Percentiles rank a stretch among this genome's conserved stretches.
These are phyloP conservation scores for Otatea glauca DNA, from an alignment of 176 grass and related monocot genomes.

Conservation along the genomic window DNA sequence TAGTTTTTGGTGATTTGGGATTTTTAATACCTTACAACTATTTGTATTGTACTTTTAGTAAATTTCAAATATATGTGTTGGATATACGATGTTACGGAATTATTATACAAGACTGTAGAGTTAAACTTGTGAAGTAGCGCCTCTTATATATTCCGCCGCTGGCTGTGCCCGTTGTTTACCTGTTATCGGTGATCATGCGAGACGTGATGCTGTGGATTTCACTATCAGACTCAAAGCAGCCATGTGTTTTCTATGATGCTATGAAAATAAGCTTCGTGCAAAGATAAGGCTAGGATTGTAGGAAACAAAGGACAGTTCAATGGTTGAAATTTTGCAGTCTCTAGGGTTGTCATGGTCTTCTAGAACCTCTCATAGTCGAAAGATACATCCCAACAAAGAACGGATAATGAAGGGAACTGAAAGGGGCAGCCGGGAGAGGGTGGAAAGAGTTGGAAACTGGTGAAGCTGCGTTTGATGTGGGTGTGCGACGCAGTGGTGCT, in stretches of 20 bases:
- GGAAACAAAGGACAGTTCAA: neutral
- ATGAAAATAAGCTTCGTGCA: neutral
- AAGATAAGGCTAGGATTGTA: neutral
- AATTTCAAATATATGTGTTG: too few relatives aligned
- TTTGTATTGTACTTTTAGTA: too few relatives aligned
- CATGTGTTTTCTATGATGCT: neutral
- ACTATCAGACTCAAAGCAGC: neutral
- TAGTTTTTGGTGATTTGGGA: too few relatives aligned
- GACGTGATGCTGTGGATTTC: neutral
- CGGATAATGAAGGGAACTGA: neutral
- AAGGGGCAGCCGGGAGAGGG: neutral
- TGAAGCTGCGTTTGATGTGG: slow-evolving; percentile 24
- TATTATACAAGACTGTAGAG: too few relatives aligned
- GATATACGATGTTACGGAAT: too few relatives aligned
- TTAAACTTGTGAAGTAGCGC: too few relatives aligned
- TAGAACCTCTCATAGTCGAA: slow-evolving; percentile 32
- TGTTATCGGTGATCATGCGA: neutral
- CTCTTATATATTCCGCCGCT: too few relatives aligned
- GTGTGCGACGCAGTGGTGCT: neutral
- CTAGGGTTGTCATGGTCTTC: slow-evolving; percentile 15
- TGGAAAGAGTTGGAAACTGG: slow-evolving; percentile 16
- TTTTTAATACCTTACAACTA: too few relatives aligned
- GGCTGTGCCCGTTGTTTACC: neutral
- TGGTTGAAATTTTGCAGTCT: neutral
- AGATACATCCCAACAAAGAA: slow-evolving; percentile 12